These are phyloP conservation scores for Euryodendron excelsum DNA, from an alignment of 148 eudicot species.

Conservation along the genomic window DNA sequence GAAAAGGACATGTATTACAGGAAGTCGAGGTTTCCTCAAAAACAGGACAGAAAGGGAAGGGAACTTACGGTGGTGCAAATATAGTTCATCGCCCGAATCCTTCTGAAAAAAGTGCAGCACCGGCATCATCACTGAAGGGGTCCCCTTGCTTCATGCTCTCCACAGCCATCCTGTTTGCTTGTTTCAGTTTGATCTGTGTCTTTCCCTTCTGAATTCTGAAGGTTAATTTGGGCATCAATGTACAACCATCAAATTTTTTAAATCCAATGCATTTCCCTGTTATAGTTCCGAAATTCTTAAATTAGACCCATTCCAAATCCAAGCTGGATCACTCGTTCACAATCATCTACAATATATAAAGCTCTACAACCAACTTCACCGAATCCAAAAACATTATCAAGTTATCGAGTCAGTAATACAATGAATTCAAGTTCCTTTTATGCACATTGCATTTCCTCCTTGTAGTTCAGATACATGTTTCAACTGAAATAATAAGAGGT, in stretches of 20 bases:
- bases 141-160: background rate
- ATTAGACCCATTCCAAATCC: background rate
- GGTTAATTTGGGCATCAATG: background rate
- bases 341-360: background rate
- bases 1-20: background rate
- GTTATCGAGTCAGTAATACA: background rate
- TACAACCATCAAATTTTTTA: too few species aligned
- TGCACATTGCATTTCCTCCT: background rate
- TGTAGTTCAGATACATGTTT: background rate
- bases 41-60: slow-evolving; percentile 16
- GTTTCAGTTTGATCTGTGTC: slow-evolving; percentile 1
- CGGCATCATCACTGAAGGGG: background rate
- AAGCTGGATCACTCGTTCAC: background rate
- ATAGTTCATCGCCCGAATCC: slow-evolving; percentile 1
- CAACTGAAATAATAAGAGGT: background rate
- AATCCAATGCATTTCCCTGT: too few species aligned
- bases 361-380: background rate
- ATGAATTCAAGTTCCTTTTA: background rate
- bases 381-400: background rate
- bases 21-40: background rate
- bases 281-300: too few species aligned
- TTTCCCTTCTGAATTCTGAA: background rate
- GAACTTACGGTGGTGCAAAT: slow-evolving; percentile 25
- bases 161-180: background rate
- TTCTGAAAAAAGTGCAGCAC: background rate